Conservation (phyloP, 768 basidiomycete genomes). For the Mycena maculata region DNA sequence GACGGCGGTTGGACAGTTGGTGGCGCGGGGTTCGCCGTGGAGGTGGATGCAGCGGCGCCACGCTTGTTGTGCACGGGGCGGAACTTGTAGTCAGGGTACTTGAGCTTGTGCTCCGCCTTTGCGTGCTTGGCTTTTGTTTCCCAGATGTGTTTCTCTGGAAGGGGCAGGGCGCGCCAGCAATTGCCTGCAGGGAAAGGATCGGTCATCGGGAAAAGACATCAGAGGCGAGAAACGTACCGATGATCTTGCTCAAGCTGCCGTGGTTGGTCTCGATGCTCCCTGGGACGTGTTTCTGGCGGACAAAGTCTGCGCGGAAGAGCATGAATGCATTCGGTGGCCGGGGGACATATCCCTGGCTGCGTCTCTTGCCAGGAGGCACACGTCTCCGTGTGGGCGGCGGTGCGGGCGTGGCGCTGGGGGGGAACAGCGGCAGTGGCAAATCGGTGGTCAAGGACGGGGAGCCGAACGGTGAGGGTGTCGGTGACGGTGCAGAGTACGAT, state of each 20-base stretch:
- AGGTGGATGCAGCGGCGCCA: constrained; percentile 1
- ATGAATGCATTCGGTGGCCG: constrained; percentile 90
- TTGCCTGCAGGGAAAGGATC: constrained; percentile 62
- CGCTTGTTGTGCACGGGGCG: constrained; percentile 64
- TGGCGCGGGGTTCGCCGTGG: not conserved
- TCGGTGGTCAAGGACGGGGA: constrained; percentile 47
- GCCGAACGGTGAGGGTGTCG: constrained; percentile 32
- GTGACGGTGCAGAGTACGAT: constrained; percentile 54
- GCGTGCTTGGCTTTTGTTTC: constrained; percentile 78
- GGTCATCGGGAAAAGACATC: not conserved
- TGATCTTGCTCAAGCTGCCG: constrained; percentile 78
- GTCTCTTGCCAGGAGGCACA: constrained; percentile 70
- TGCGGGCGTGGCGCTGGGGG: constrained; percentile 58
- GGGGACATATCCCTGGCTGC: constrained; percentile 74
- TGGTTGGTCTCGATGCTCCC: constrained; percentile 84
- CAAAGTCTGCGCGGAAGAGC: constrained; percentile 86
- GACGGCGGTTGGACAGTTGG: constrained; percentile 3
- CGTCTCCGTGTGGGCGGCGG: constrained; percentile 58
- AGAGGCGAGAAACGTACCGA: constrained; percentile 57
- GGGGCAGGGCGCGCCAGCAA: constrained; percentile 79
- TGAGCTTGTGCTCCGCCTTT: constrained; percentile 76
- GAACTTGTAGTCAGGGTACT: constrained; percentile 76
- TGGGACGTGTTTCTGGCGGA: constrained; percentile 82
- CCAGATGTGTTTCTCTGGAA: constrained; percentile 79
- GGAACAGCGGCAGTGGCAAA: constrained; percentile 60